Conservation (phyloP, 441 rosid genomes). For the Corymbia calophylla region DNA sequence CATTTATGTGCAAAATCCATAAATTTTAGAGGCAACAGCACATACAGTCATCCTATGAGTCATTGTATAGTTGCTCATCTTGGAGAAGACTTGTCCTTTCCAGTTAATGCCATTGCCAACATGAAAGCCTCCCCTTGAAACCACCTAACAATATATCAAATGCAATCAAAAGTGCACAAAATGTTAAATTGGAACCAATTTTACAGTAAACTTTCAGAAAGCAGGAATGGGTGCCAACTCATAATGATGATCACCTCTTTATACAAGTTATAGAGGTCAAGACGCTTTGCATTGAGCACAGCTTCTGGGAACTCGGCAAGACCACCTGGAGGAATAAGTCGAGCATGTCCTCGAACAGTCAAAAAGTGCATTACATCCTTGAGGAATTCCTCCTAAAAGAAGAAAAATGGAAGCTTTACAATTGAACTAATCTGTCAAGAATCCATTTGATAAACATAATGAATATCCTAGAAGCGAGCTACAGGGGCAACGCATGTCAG, state of each 20-base stretch:
- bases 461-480: not conserved
- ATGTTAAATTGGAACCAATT: not conserved
- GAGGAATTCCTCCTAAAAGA: slow-evolving; percentile 77
- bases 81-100: slow-evolving; percentile 25
- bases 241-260: slow-evolving; percentile 58
- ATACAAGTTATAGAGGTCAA: slow-evolving; percentile 91
- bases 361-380: slow-evolving; percentile 96
- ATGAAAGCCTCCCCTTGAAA: slow-evolving; percentile 18
- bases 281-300: slow-evolving; percentile 90
- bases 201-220: not conserved
- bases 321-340: slow-evolving; percentile 98
- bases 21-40: not conserved
- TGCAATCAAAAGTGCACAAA: not conserved
- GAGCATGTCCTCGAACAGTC: slow-evolving; percentile 82
- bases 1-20: not conserved
- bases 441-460: not conserved
- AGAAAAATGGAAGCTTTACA: not conserved
- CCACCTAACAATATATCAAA: slow-evolving; percentile 8
- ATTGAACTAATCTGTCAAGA: not conserved
- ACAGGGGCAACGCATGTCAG: not conserved
- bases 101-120: slow-evolving; percentile 24
- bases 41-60: slow-evolving; percentile 21
- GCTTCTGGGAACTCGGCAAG: slow-evolving; percentile 95
- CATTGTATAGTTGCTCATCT: slow-evolving; percentile 18
- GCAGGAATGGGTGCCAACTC: not conserved